Evolutionary conservation across 441 rosid genomes (phyloP).

Genomic region (Macaranga tanarius): DNA sequence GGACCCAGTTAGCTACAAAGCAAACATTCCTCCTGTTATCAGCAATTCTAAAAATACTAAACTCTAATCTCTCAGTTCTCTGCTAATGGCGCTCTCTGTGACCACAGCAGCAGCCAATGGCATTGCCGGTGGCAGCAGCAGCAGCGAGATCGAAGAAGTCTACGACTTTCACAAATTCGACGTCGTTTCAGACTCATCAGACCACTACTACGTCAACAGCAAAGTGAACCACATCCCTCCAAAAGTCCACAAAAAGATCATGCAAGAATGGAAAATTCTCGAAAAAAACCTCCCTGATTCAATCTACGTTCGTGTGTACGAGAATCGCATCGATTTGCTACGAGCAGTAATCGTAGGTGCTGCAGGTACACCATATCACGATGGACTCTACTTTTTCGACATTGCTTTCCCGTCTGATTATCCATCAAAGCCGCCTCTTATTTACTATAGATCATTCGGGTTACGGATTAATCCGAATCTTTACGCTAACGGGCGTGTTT

Average conservation of each 20-base stretch:
- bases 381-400: slow-evolving; percentile 63
- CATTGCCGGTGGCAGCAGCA: neutral
- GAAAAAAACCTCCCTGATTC: slow-evolving; percentile 45
- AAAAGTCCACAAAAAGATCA: slow-evolving; percentile 40
- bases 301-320: slow-evolving; percentile 56
- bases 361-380: slow-evolving; percentile 58
- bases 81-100: slow-evolving; percentile 16
- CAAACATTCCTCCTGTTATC: no score
- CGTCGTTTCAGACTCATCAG: slow-evolving; percentile 35
- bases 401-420: slow-evolving; percentile 46
- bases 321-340: slow-evolving; percentile 43
- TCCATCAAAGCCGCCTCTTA: slow-evolving; percentile 43
- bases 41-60: neutral
- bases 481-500: slow-evolving; percentile 42
- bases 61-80: no score
- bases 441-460: slow-evolving; percentile 45
- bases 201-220: slow-evolving; percentile 26
- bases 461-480: slow-evolving; percentile 56
- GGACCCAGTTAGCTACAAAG: no score
- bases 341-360: slow-evolving; percentile 50
- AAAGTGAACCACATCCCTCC: slow-evolving; percentile 16
- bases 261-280: slow-evolving; percentile 52
- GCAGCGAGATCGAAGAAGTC: slow-evolving; percentile 25
- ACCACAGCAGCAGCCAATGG: neutral
- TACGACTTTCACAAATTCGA: slow-evolving; percentile 32